Conservation (phyloP, 139 green algal genomes). For the Bryopsis sp. region DNA sequence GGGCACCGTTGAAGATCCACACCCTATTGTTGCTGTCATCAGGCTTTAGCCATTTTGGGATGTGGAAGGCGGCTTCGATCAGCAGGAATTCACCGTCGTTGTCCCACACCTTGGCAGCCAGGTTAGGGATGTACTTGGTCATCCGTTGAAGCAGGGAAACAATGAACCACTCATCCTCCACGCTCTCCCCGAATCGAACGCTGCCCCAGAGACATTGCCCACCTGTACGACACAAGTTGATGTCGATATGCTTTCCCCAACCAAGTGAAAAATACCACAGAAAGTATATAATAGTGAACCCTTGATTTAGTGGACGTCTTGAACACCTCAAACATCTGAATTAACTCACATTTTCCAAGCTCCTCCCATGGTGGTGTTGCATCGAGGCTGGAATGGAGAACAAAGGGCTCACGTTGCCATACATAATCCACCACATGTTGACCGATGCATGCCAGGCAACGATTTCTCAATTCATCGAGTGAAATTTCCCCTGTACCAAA, state of each 20-base stretch:
- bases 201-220: constrained; percentile 53
- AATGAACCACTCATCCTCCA: constrained; percentile 86
- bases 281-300: neutral
- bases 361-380: constrained; percentile 23
- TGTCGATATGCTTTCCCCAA: neutral
- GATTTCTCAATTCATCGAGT: constrained; percentile 14
- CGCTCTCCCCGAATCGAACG: constrained; percentile 62
- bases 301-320: neutral
- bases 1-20: constrained; percentile 49
- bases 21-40: constrained; percentile 56
- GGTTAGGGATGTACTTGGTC: constrained; percentile 28
- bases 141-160: constrained; percentile 61
- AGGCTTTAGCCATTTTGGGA: constrained; percentile 75
- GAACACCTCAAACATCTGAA: neutral
- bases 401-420: constrained; percentile 34
- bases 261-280: neutral
- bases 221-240: neutral
- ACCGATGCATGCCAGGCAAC: constrained; percentile 20
- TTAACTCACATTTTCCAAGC: neutral
- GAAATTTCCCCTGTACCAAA: no score
- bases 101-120: constrained; percentile 65
- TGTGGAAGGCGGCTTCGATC: constrained; percentile 62
- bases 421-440: constrained; percentile 26
- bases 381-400: constrained; percentile 5
- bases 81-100: constrained; percentile 94